phyloP scores from a whole-genome alignment of 75 land plant species.

The Selaginella tamariscina region DNA sequence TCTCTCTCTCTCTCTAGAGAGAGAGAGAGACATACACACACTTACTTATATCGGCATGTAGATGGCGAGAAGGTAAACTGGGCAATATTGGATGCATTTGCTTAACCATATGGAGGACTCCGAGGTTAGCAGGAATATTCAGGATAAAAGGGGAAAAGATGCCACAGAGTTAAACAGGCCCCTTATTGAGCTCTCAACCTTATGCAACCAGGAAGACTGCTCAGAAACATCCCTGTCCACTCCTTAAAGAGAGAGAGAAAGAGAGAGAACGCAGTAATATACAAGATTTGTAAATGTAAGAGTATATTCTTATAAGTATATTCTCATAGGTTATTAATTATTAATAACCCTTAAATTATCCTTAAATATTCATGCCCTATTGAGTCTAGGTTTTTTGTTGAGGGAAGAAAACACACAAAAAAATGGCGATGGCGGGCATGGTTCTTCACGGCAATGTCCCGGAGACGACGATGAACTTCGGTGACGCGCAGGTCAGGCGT shows the following conservation, averaged over 20 bases:
- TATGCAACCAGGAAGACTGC: neutral
- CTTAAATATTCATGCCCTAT: too few species aligned
- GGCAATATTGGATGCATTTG: slow-evolving; percentile 15
- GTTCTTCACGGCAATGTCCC: too few species aligned
- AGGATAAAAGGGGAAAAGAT: slow-evolving; percentile 15
- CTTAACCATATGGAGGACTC: slow-evolving; percentile 14
- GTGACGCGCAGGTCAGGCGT: neutral
- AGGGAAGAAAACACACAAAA: neutral
- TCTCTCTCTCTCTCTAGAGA: too few species aligned
- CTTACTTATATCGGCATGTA: neutral
- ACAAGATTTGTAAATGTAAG: neutral
- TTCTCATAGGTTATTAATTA: too few species aligned
- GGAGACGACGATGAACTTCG: too few species aligned
- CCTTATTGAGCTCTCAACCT: slow-evolving; percentile 11
- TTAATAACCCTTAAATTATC: too few species aligned
- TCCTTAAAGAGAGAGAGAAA: neutral
- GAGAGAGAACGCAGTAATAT: neutral
- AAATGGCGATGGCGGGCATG: neutral
- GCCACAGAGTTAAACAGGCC: slow-evolving; percentile 15
- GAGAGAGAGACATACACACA: too few species aligned
- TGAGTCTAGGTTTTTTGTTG: neutral
- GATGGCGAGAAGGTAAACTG: slow-evolving; percentile 14
- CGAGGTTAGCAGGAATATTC: slow-evolving; percentile 12
- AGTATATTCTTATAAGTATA: neutral
- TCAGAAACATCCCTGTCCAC: neutral